Base-by-base conservation (phyloP, 805 yeast genomes). In the Wickerhamiella australiensis region DNA sequence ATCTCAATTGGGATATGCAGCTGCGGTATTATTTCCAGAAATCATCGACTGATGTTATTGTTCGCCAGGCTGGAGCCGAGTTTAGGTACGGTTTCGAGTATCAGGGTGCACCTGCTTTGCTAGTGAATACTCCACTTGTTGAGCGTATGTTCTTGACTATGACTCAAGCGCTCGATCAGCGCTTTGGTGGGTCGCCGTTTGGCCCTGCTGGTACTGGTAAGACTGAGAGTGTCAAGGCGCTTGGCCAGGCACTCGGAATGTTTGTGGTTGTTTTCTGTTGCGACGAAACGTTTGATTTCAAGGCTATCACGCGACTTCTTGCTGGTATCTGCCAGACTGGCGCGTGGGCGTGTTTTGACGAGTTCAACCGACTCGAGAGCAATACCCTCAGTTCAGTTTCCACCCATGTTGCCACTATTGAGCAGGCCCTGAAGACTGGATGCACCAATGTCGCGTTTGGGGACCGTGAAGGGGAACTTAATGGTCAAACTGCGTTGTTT, bases 181-280 rank as follows among this genome's bases (percentile, higher is more conserved):
- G 73, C 31, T 68, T 78, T 7, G 97, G 97, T n/a, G 94, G 95
- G 0, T 82, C 94, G 1, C 82, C 94, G 0, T 79, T 82, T 63
- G 97, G 97, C 0, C 96, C 97, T 1, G 96, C 97, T 2, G 97
- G 97, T 38, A 90, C 97, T 0, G 97, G 97, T 55, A 90, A 90
- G 61, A 90, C 97, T 0, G 97, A 90, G 61, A 74, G 94, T 0
- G 73, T 90, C 22, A 90, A 90, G 61, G 84, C 94, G 0, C 67
- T 88, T 26, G 96, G 92, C 1, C 78, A 78, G 38, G 77, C 77
- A 35, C 66, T 90, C 6, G 97, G 97, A 6, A 73, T 78, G 51
- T 76, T 78, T 75, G 95, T 86, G 0, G 62, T 83, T 9, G 95
- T 90, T 0, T 88, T 90, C 63, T 81, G 86, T 60, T 90, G 97